These are phyloP conservation scores for Rhizoclosmatium sp. DNA, from an alignment of 192 early-diverging fungal genomes.

Conservation along the genomic window DNA sequence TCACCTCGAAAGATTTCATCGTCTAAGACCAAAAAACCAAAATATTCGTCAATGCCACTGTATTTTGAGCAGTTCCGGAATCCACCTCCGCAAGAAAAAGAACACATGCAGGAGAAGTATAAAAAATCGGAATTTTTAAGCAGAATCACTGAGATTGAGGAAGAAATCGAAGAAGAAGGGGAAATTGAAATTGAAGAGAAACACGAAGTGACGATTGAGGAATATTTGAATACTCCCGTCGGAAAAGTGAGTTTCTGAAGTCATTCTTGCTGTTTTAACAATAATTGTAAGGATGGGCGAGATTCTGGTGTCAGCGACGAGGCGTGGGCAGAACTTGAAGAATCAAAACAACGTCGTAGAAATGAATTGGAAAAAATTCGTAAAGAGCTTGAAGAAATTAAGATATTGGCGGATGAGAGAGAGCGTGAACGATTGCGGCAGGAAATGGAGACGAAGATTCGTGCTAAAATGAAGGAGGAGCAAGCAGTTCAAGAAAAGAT, in stretches of 20 bases:
- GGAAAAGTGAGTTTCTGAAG: background rate
- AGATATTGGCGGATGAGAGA: background rate
- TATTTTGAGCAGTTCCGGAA: background rate
- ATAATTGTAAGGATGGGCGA: conserved; percentile 3
- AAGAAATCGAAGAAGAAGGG: background rate
- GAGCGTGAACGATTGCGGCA: background rate
- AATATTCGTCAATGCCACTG: background rate
- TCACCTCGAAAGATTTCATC: background rate
- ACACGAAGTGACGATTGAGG: background rate
- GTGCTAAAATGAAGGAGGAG: conserved; percentile 22
- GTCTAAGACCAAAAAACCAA: too few relatives aligned
- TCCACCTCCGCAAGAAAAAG: background rate
- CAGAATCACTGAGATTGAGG: background rate
- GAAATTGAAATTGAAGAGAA: background rate
- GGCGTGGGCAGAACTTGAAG: conserved; percentile 43
- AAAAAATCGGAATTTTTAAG: background rate
- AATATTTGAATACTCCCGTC: background rate
- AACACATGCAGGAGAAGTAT: background rate
- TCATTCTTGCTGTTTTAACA: too few relatives aligned
- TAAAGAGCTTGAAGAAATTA: conserved; percentile 21
- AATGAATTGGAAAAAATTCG: conserved; percentile 24
- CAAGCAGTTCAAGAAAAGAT: conserved; percentile 34
- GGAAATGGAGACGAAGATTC: conserved; percentile 23
- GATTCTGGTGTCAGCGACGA: conserved; percentile 48
- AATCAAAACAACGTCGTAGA: conserved; percentile 2